These are phyloP conservation scores for Trichoderma sp. DNA, from an alignment of 2,329 filamentous ascomycete genomes.

Conservation along the genomic window DNA sequence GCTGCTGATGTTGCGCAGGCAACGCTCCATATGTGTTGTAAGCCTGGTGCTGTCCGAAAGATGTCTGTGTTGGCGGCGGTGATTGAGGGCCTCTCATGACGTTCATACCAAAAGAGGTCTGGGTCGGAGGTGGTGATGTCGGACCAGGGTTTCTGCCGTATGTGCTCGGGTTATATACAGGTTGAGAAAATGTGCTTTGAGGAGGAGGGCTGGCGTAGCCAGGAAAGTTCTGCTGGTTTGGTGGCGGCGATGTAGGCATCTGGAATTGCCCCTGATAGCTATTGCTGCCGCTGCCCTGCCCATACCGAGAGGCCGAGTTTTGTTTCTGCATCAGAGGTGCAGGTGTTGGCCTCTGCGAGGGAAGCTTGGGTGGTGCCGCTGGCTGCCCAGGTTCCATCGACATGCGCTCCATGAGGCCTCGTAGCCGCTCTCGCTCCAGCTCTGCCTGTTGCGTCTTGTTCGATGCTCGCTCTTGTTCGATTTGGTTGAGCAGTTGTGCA, in stretches of 20 bases:
- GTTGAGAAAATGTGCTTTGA: conserved; percentile 47
- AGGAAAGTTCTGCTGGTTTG: conserved; percentile 47
- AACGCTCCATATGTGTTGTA: conserved; percentile 39
- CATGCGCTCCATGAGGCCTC: conserved; percentile 92
- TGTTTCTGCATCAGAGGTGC: conserved; percentile 51
- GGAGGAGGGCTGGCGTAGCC: conserved; percentile 43
- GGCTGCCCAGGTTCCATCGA: conserved; percentile 67
- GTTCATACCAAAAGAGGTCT: conserved; percentile 48
- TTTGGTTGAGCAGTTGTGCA: conserved; percentile 81
- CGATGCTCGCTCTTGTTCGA: conserved; percentile 73
- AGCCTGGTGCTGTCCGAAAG: conserved; percentile 36
- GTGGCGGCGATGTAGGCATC: conserved; percentile 55
- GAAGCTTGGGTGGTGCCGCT: conserved; percentile 19
- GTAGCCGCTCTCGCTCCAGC: conserved; percentile 80
- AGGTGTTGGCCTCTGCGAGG: conserved; percentile 32
- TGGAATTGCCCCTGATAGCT: conserved; percentile 59
- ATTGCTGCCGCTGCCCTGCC: conserved; percentile 36
- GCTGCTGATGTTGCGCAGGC: conserved; percentile 36
- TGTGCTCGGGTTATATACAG: conserved; percentile 57
- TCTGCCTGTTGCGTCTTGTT: conserved; percentile 65
- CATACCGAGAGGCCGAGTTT: conserved; percentile 48
- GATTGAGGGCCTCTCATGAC: conserved; percentile 46
- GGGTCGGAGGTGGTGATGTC: conserved; percentile 63
- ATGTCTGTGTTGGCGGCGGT: conserved; percentile 58
- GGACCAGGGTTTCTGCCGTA: conserved; percentile 58